Percentiles rank a stretch among this genome's conserved stretches.
Conservation (phyloP, 2,329 filamentous ascomycete species). For the Ascochyta koolunga region DNA sequence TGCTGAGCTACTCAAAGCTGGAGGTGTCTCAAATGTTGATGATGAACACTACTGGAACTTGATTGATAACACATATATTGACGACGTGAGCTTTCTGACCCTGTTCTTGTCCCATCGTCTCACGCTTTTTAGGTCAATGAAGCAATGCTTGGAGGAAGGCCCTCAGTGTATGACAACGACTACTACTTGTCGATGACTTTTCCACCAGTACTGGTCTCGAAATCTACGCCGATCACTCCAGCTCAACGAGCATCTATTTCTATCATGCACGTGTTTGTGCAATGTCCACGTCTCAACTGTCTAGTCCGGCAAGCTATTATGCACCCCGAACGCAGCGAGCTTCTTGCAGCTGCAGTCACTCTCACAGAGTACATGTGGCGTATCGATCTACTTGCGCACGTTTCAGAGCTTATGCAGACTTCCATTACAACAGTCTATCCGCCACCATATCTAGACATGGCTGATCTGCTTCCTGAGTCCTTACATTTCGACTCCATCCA, state of each 20-base stretch:
- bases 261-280: slow-evolving; percentile 40
- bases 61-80: slow-evolving; percentile 42
- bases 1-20: slow-evolving; percentile 34
- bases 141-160: slow-evolving; percentile 34
- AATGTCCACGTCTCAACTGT: slow-evolving; percentile 33
- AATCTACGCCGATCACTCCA: slow-evolving; percentile 9
- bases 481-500: slow-evolving; percentile 32
- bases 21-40: slow-evolving; percentile 27
- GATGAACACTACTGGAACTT: slow-evolving; percentile 39
- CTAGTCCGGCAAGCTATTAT: slow-evolving; percentile 27
- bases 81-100: slow-evolving; percentile 32
- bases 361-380: slow-evolving; percentile 31
- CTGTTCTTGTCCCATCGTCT: neutral
- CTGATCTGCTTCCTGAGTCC: slow-evolving; percentile 27
- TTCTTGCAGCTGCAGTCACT: slow-evolving; percentile 30
- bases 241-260: slow-evolving; percentile 30
- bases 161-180: slow-evolving; percentile 37
- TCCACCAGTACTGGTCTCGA: slow-evolving; percentile 18
- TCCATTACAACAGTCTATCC: slow-evolving; percentile 15
- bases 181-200: slow-evolving; percentile 35
- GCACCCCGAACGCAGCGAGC: slow-evolving; percentile 24
- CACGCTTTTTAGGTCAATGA: slow-evolving; percentile 34
- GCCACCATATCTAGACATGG: slow-evolving; percentile 23
- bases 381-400: slow-evolving; percentile 21
- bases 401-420: slow-evolving; percentile 24